Conservation (phyloP, 129 eudicot species). For the Tagetes patula region DNA sequence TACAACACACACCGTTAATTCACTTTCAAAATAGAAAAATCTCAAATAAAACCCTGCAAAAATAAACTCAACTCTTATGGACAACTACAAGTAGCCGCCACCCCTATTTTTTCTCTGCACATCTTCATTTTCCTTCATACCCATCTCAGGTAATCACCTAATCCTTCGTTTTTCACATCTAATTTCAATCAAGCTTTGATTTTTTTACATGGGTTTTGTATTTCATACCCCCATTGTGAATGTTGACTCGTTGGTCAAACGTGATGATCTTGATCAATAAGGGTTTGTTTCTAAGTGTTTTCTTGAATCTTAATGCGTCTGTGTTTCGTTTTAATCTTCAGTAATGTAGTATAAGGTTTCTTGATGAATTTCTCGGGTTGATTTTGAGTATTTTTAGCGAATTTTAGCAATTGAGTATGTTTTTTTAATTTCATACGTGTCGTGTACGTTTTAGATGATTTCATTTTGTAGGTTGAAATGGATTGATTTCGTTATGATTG, state of each 20-base stretch:
- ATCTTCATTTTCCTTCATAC: not conserved
- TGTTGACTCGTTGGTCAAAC: slow-evolving; percentile 35
- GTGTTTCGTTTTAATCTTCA: slow-evolving; percentile 14
- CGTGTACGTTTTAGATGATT: slow-evolving; percentile 20
- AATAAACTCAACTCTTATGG: slow-evolving; percentile 12
- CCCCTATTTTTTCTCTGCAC: slow-evolving; percentile 11
- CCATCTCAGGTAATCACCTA: slow-evolving; percentile 36
- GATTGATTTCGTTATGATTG: not conserved
- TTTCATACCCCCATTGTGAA: slow-evolving; percentile 7
- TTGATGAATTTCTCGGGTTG: slow-evolving; percentile 13
- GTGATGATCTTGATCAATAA: slow-evolving; percentile 22
- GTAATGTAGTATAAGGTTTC: slow-evolving; percentile 7
- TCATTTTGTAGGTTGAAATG: not conserved
- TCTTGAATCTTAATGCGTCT: not conserved
- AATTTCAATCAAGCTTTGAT: not conserved
- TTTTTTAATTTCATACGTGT: not conserved
- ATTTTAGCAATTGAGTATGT: not conserved
- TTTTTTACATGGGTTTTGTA: slow-evolving; percentile 1
- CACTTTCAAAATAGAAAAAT: slow-evolving; percentile 14
- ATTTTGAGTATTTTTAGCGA: not conserved
- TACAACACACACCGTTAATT: slow-evolving; percentile 7
- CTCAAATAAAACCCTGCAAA: slow-evolving; percentile 37
- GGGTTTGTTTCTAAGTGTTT: slow-evolving; percentile 3
- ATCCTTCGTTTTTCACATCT: slow-evolving; percentile 10
- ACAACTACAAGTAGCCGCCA: slow-evolving; percentile 44